Conservation (phyloP, 345 rosid species). For the Angophora floribunda region DNA sequence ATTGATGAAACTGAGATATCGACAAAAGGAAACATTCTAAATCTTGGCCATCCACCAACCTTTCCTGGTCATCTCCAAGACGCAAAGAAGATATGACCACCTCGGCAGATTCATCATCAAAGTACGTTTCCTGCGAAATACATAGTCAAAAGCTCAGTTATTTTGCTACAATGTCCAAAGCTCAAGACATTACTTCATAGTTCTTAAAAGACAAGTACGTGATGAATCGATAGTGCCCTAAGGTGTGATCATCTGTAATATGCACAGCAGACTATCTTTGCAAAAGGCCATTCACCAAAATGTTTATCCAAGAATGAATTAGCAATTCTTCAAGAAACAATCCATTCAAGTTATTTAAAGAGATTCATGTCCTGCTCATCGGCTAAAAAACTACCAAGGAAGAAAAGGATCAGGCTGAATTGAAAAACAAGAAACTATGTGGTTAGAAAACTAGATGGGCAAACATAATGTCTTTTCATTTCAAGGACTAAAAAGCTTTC, state of each 20-base stretch:
- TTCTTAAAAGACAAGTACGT: neutral
- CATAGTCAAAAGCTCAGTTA: conserved; percentile 3
- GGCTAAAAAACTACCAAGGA: neutral
- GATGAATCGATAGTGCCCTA: neutral
- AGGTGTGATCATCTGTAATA: neutral
- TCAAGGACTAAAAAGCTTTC: neutral
- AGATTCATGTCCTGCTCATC: neutral
- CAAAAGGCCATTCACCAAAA: neutral
- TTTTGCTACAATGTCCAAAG: neutral
- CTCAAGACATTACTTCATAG: neutral
- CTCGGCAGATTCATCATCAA: conserved; percentile 98
- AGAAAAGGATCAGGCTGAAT: neutral
- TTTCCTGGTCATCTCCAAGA: conserved; percentile 84
- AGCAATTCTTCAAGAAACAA: neutral
- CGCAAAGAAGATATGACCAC: conserved; percentile 93
- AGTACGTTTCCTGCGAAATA: conserved; percentile 79
- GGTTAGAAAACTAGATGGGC: neutral
- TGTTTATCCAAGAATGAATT: neutral
- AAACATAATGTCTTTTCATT: neutral
- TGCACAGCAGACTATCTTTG: neutral
- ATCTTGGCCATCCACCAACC: conserved; percentile 25
- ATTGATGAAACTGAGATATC: neutral
- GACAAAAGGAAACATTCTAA: neutral
- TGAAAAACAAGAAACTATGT: neutral
- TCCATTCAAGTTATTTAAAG: neutral